A percentile compares a stretch with the other conserved stretches of the same genome.
phyloP scores from a whole-genome alignment of 1,139 yeast genomes.

The Hyphopichia fennica region DNA sequence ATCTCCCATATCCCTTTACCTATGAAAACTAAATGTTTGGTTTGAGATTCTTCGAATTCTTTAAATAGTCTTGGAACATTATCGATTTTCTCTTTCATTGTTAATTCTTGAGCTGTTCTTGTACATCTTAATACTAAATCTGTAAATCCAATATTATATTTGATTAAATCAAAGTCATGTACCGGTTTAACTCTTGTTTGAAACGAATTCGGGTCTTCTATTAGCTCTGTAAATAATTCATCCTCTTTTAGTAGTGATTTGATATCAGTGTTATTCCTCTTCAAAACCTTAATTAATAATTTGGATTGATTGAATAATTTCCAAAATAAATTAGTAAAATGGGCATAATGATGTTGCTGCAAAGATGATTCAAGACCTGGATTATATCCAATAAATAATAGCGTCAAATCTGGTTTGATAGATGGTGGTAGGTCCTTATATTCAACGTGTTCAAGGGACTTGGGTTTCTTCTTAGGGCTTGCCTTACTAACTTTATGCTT shows the following conservation, averaged over 20 bases:
- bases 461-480: not conserved
- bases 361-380: constrained; percentile 69
- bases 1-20: constrained; percentile 84
- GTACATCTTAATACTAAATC: constrained; percentile 72
- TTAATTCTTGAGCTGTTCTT: constrained; percentile 55
- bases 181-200: constrained; percentile 40
- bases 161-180: constrained; percentile 48
- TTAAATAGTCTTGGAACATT: constrained; percentile 55
- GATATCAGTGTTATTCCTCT: constrained; percentile 5
- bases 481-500: not conserved
- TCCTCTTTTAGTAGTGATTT: constrained; percentile 9
- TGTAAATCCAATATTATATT: constrained; percentile 64
- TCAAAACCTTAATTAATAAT: constrained; percentile 30
- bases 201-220: constrained; percentile 43
- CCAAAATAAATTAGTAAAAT: constrained; percentile 71
- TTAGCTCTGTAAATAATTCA: constrained; percentile 9
- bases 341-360: constrained; percentile 74
- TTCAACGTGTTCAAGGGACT: not conserved
- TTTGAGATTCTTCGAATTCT: constrained; percentile 39
- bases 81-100: constrained; percentile 49
- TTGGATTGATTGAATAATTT: constrained; percentile 57
- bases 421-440: constrained; percentile 36
- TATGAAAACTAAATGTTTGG: constrained; percentile 54
- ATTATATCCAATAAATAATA: constrained; percentile 71
- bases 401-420: constrained; percentile 27